These are phyloP conservation scores for Conringia planisiliqua DNA, from an alignment of 345 rosid species.

Conservation along the genomic window DNA sequence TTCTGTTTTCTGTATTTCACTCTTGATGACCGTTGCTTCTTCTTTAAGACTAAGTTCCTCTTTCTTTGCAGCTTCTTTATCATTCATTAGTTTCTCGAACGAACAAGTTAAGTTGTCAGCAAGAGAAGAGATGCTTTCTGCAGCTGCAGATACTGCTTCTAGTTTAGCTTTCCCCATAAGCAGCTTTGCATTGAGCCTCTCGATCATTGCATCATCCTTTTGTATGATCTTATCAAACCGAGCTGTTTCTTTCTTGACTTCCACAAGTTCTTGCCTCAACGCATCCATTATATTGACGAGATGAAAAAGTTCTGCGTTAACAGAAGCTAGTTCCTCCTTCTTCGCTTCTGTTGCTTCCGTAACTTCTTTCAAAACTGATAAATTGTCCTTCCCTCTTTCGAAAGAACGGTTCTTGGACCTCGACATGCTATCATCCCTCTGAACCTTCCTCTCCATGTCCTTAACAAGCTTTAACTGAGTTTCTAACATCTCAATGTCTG, in stretches of 20 bases:
- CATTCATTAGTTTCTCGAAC: slow-evolving; percentile 57
- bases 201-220: slow-evolving; percentile 45
- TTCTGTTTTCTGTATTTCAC: slow-evolving; percentile 48
- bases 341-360: slow-evolving; percentile 56
- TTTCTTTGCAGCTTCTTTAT: slow-evolving; percentile 53
- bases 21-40: slow-evolving; percentile 49
- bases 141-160: slow-evolving; percentile 51
- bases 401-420: slow-evolving; percentile 29
- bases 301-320: slow-evolving; percentile 54
- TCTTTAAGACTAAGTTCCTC: slow-evolving; percentile 45
- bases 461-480: slow-evolving; percentile 53
- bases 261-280: slow-evolving; percentile 56
- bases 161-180: slow-evolving; percentile 61
- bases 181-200: slow-evolving; percentile 66
- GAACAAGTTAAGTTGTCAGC: slow-evolving; percentile 49
- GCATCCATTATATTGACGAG: slow-evolving; percentile 65
- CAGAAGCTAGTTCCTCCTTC: slow-evolving; percentile 52
- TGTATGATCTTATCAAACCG: slow-evolving; percentile 44
- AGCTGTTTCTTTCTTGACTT: slow-evolving; percentile 46
- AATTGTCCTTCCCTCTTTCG: slow-evolving; percentile 20
- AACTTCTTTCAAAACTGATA: slow-evolving; percentile 38
- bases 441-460: slow-evolving; percentile 41
- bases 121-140: slow-evolving; percentile 52
- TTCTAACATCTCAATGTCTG: slow-evolving; percentile 54
- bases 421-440: slow-evolving; percentile 34